Conservation (phyloP, 1,284 basidiomycete species). For the Fereydounia khargensis region DNA sequence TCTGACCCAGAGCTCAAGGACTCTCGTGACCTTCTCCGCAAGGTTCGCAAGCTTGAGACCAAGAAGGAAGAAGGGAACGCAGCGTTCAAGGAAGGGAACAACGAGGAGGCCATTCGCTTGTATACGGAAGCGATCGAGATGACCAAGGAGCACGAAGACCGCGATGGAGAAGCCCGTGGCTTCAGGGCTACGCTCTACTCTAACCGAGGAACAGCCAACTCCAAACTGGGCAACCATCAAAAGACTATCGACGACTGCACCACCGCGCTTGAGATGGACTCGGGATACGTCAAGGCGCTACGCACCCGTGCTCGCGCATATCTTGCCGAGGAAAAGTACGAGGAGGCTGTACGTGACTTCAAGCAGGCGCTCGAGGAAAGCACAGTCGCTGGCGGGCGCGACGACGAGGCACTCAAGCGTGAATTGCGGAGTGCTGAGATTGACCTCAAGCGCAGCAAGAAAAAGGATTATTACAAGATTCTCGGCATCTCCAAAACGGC, state of each 20-base stretch:
- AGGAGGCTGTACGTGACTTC: conserved; percentile 73
- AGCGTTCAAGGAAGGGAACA: conserved; percentile 69
- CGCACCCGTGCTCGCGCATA: conserved; percentile 78
- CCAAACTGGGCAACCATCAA: conserved; percentile 68
- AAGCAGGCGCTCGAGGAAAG: conserved; percentile 70
- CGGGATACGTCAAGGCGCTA: conserved; percentile 76
- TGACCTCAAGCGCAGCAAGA: conserved; percentile 51
- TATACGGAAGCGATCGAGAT: conserved; percentile 43
- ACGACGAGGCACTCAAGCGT: conserved; percentile 65
- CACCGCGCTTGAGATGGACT: conserved; percentile 67
- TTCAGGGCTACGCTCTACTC: conserved; percentile 70
- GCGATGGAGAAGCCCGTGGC: conserved; percentile 36
- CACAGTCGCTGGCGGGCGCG: conserved; percentile 51
- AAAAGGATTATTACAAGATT: conserved; percentile 70
- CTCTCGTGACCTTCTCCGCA: conserved; percentile 71
- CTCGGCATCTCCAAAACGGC: conserved; percentile 74
- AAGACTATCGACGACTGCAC: conserved; percentile 73
- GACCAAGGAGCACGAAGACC: conserved; percentile 28
- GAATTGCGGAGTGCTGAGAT: conserved; percentile 61
- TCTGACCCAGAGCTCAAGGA: conserved; percentile 74
- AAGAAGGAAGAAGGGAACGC: conserved; percentile 80
- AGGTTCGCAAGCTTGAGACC: conserved; percentile 74
- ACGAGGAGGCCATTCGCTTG: conserved; percentile 68
- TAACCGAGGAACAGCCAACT: conserved; percentile 77
- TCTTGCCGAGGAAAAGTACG: conserved; percentile 72